Conservation (phyloP, 139 green algal species). For the Chlorella vulgaris region DNA sequence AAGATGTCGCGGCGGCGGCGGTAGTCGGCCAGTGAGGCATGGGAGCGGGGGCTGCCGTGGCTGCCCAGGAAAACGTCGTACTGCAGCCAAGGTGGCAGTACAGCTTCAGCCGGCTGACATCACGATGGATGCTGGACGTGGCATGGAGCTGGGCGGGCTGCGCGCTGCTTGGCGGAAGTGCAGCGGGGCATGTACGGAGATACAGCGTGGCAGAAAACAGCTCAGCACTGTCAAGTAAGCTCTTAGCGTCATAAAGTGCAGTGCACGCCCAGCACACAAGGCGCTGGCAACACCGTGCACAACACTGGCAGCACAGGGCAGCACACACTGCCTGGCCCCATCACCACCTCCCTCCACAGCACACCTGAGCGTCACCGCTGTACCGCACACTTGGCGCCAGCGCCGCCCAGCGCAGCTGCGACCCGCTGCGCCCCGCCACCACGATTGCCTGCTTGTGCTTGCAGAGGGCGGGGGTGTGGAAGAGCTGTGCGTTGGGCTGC, state of each 20-base stretch:
- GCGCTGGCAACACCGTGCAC: too few species aligned
- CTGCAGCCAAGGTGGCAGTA: neutral
- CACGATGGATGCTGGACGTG: neutral
- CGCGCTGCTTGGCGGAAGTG: too few species aligned
- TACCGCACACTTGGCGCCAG: neutral
- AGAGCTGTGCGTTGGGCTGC: conserved; percentile 24
- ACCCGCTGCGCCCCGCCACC: neutral
- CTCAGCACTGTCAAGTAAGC: too few species aligned
- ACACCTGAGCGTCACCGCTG: neutral
- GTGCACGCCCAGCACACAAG: too few species aligned
- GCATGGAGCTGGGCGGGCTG: neutral
- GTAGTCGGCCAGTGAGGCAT: conserved; percentile 42
- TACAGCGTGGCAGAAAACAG: too few species aligned
- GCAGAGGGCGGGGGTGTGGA: conserved; percentile 41
- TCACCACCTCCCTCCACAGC: conserved; percentile 2
- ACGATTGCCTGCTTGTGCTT: neutral
- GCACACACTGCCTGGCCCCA: conserved; percentile 26
- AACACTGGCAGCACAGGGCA: too few species aligned
- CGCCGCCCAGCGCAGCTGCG: neutral
- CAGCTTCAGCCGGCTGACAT: neutral
- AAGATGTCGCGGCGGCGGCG: conserved; percentile 24
- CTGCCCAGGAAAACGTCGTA: conserved; percentile 52
- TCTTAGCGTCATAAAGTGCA: too few species aligned
- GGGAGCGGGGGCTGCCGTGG: conserved; percentile 27
- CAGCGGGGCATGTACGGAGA: too few species aligned